These are phyloP conservation scores for Amylostereum chailletii DNA, from an alignment of 1,284 basidiomycete genomes.

Conservation along the genomic window DNA sequence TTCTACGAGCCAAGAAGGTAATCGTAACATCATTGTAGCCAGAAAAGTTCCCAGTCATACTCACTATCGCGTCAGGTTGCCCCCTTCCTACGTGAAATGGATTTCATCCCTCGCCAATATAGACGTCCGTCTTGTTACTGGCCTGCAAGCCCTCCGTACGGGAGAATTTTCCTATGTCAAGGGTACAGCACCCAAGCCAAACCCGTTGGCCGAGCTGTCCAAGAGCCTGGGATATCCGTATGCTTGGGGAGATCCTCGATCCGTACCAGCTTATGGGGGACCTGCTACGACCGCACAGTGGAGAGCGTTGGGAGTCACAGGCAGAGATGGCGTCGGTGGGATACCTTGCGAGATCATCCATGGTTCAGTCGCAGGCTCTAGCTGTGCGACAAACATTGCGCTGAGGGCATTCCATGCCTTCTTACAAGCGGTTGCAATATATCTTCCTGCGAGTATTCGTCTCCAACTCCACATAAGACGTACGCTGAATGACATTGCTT, in stretches of 20 bases:
- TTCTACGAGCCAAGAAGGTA: conserved; percentile 67
- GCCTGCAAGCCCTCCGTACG: conserved; percentile 42
- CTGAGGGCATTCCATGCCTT: conserved; percentile 50
- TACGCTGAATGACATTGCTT: conserved; percentile 1
- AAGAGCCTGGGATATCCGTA: conserved; percentile 47
- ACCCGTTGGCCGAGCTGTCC: conserved; percentile 38
- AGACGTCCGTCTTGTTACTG: conserved; percentile 46
- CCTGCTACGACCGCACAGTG: conserved; percentile 38
- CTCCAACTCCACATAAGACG: conserved; percentile 1
- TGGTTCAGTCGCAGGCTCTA: conserved; percentile 39
- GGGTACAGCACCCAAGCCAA: conserved; percentile 26
- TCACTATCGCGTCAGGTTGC: conserved; percentile 37
- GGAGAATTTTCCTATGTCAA: conserved; percentile 50
- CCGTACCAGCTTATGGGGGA: conserved; percentile 56
- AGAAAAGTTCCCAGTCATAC: background rate
- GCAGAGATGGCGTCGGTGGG: conserved; percentile 48
- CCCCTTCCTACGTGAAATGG: conserved; percentile 69
- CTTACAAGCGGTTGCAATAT: conserved; percentile 50
- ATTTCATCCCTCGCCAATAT: conserved; percentile 61
- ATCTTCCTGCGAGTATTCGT: conserved; percentile 50
- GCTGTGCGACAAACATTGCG: conserved; percentile 49
- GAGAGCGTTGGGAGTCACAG: conserved; percentile 43
- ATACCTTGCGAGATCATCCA: conserved; percentile 70
- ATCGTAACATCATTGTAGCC: background rate
- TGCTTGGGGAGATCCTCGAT: conserved; percentile 51